Base-by-base conservation (phyloP, 129 eudicot species). In the Ambrosia trifida region DNA sequence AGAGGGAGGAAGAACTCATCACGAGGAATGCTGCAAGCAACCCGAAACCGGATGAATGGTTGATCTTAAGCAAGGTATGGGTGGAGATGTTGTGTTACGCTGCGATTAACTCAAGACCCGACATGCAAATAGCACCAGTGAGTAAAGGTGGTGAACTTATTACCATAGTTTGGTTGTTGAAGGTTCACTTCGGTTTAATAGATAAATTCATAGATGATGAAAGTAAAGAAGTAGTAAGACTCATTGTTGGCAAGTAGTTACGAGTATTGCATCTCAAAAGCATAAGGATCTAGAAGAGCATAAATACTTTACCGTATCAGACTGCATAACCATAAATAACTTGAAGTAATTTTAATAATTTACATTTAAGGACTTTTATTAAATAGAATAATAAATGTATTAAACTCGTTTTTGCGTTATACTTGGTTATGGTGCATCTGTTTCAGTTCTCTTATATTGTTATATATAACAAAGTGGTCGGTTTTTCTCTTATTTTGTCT, bases 151-250 rank as follows among this genome's bases (percentile, higher is more conserved):
- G 91, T 58, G 82, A 86, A 71, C 82, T 86, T 35, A 60, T 86
- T 46, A 86, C 91, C n/a, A 11, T 80, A 4, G 88, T 86, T 45
- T 86, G 91, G 91, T 68, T 86, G 67, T 49, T 86, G 51, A 86
- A 83, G 87, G 66, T 85, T 45, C 87, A 86, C 75, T 78, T 86
- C 57, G 87, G 91, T 10, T 74, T 86, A 71, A 86, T 86, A 7
- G 81, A 83, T 52, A 82, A 75, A 31, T 83, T 83, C 45, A 80
- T 81, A 58, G 64, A 81, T 24, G 76, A 74, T 36, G 86, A 79
- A 76, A 78, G 78, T 14, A 84, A 75, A 68, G 73, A 86, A 16
- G 78, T 83, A 65, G 89, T 82, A 10, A 79, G 76, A 70, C 77
- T 85, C 32, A 79, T 79, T 63, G 84, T 82, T 8, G 84, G 84